Conservation (phyloP, 371 early-diverging fungal species). For the Blastocladiella emersonii region DNA sequence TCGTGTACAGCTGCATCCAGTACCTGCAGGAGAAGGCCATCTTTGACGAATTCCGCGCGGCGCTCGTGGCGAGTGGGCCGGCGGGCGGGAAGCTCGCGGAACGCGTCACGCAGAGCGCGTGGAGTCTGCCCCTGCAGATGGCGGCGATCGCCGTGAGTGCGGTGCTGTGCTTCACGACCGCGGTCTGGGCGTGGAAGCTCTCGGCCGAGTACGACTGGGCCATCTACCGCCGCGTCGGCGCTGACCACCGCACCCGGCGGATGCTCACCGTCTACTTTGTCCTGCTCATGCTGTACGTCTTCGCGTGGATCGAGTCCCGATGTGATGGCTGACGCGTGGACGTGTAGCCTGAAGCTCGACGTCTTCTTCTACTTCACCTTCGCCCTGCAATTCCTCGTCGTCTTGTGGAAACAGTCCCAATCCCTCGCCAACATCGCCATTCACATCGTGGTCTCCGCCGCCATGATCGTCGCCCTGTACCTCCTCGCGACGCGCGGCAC, state of each 20-base stretch:
- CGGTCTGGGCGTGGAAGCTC: neutral
- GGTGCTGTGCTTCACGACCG: neutral
- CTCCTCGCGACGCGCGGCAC: neutral
- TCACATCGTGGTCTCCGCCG: neutral
- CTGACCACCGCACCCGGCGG: neutral
- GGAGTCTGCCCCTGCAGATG: neutral
- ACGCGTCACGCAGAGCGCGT: too few relatives aligned
- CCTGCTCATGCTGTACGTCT: conserved; percentile 4
- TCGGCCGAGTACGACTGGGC: neutral
- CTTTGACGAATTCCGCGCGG: neutral
- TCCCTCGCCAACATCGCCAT: neutral
- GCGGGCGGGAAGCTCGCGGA: neutral
- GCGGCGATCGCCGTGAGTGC: neutral
- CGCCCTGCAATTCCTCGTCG: conserved; percentile 3
- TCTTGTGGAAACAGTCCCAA: neutral
- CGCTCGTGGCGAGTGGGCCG: neutral
- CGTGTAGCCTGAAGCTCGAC: conserved; percentile 3
- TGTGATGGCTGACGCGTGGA: too few relatives aligned
- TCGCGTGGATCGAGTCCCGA: too few relatives aligned
- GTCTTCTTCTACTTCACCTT: conserved; percentile 6
- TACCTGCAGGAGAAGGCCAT: neutral
- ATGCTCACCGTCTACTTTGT: neutral
- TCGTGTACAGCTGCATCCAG: neutral
- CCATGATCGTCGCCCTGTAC: neutral
- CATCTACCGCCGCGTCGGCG: conserved; percentile 2